Evolutionary conservation across 1,284 basidiomycete genomes (phyloP), one percentile per base, ranked within the genome.

Genomic region (Pseudozyma sp.): DNA sequence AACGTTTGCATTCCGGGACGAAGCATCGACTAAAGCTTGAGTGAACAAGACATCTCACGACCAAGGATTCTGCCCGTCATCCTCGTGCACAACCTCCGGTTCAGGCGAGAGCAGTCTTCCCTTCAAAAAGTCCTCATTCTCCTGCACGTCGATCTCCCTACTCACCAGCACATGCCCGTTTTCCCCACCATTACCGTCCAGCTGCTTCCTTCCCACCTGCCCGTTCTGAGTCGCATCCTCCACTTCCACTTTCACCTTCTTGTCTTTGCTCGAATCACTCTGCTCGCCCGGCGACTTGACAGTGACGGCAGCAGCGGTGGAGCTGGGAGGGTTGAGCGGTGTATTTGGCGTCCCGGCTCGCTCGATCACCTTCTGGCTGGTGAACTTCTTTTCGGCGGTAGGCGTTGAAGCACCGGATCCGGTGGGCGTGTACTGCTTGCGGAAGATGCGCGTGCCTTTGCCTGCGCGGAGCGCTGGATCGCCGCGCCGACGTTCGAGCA

Each of bases 391-490:
- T 34, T 69, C 62, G 43, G 42, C 33, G 6, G 30, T 40, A 1
- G 71, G 66, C 0, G 71, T 62, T 17, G 57, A 51, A 10, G 51
- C 45, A 50, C 54, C 50, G 3, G 57, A 66, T 29, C 53, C 43
- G 13, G 63, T 56, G 6, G 70, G 70, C 5, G 69, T 59, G 55
- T 74, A 80, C 45, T 77, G 61, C 50, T 73, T 74, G 35, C 68
- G 60, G 40, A 79, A 80, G 49, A 80, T 78, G 14, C 78, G 63
- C 8, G 77, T 68, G 7, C 60, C 57, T 52, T 68, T 69, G 4
- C 77, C 77, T 9, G 77, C 78, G 1, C 78, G 56, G 3, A 79
- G 53, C 1, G 78, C 78, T 11, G 78, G 77, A 42, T 80, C 78
- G 29, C 78, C 78, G 9, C 78, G 59, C 4, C 78, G 55, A 2